phyloP scores from a whole-genome alignment of 2,329 filamentous ascomycete genomes.

The Alternaria alternata region DNA sequence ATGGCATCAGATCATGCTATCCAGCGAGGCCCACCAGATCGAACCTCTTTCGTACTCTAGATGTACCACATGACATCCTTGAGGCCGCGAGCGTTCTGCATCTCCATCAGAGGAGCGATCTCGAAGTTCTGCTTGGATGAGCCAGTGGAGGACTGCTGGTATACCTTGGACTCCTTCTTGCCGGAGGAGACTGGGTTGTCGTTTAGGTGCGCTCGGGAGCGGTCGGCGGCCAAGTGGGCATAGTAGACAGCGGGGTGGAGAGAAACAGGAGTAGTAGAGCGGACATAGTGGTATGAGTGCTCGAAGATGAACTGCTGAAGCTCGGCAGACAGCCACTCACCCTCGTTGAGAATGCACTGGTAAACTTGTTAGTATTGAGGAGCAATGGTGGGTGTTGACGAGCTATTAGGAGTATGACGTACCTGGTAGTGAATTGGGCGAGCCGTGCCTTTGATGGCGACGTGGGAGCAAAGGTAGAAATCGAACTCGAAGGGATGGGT shows the following conservation, averaged over 20 bases:
- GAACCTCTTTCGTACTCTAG: conserved; percentile 33
- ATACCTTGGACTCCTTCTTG: conserved; percentile 48
- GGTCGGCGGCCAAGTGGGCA: conserved; percentile 84
- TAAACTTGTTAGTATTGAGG: too few species aligned
- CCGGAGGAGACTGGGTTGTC: conserved; percentile 48
- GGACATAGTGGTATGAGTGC: conserved; percentile 91
- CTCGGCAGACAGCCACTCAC: conserved; percentile 69
- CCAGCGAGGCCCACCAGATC: neutral
- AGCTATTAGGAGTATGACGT: too few species aligned
- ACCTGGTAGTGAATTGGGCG: conserved; percentile 81
- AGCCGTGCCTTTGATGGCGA: conserved; percentile 92
- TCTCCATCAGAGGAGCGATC: conserved; percentile 51
- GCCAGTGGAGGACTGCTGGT: conserved; percentile 38
- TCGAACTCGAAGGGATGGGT: conserved; percentile 92
- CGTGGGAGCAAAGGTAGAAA: conserved; percentile 76
- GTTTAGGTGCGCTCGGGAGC: conserved; percentile 78
- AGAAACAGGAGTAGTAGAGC: conserved; percentile 92
- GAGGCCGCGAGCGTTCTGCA: conserved; percentile 52
- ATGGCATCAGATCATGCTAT: neutral
- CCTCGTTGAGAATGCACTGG: conserved; percentile 85
- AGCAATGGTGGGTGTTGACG: too few species aligned
- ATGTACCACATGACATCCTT: conserved; percentile 60
- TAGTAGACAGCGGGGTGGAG: conserved; percentile 93
- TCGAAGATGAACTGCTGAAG: conserved; percentile 92
- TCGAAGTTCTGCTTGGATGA: conserved; percentile 44